phyloP scores from a whole-genome alignment of 164 flowering plant species.

The Amborella trichopoda region DNA sequence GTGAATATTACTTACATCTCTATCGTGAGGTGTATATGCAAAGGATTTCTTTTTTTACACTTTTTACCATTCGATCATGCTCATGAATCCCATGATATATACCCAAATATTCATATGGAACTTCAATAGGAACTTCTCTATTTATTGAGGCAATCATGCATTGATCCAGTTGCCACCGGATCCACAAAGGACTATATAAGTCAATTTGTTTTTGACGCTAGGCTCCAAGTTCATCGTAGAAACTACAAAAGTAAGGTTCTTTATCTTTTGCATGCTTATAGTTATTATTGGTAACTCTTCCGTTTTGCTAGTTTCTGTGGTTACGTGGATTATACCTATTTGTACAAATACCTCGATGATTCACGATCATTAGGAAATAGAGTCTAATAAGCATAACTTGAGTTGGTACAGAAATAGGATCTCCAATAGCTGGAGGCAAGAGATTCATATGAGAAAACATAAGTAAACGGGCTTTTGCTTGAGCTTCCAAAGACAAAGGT shows the following conservation, averaged over 20 bases:
- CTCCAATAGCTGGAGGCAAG: not conserved
- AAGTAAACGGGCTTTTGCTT: slow-evolving; percentile 10
- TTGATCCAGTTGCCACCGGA: slow-evolving; percentile 1
- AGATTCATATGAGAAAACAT: slow-evolving; percentile 4
- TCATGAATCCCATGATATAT: not conserved
- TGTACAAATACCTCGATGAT: slow-evolving; percentile 3
- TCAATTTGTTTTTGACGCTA: slow-evolving; percentile 6
- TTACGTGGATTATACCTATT: slow-evolving; percentile 6
- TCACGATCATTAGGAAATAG: slow-evolving; percentile 1
- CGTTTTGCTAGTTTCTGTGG: slow-evolving; percentile 3
- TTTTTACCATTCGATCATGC: slow-evolving; percentile 2
- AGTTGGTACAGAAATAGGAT: not conserved
- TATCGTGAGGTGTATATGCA: not conserved
- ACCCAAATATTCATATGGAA: no score
- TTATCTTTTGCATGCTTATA: slow-evolving; percentile 3
- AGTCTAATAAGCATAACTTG: not conserved
- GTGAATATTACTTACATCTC: not conserved
- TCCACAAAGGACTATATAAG: slow-evolving; percentile 10
- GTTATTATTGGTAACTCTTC: not conserved
- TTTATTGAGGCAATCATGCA: not conserved
- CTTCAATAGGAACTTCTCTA: not conserved
- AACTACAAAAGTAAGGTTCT: slow-evolving; percentile 6
- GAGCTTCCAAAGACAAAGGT: slow-evolving; percentile 20
- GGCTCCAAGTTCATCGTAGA: slow-evolving; percentile 7
- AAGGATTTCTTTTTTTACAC: slow-evolving; percentile 2